These are phyloP conservation scores for Sinapis alba DNA, from an alignment of 441 rosid species.

Conservation along the genomic window DNA sequence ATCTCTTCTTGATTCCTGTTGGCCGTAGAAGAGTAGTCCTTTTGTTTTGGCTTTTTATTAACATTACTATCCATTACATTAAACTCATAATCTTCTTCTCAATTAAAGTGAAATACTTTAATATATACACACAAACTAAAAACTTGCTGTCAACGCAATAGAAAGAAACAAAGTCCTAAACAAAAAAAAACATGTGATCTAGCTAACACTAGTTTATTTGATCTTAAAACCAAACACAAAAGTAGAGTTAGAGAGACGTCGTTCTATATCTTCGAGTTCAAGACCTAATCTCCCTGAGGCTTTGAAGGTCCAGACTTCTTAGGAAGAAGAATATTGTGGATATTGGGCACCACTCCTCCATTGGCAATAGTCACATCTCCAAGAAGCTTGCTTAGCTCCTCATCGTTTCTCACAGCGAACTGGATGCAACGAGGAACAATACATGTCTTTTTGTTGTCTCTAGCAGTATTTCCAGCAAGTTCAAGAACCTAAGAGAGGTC, in stretches of 20 bases:
- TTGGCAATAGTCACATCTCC: conserved; percentile 93
- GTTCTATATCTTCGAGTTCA: neutral
- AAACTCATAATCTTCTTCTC: neutral
- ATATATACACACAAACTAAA: conserved; percentile 6
- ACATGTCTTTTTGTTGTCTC: conserved; percentile 65
- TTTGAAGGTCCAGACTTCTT: conserved; percentile 83
- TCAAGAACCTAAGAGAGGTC: conserved; percentile 63
- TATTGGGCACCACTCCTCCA: conserved; percentile 94
- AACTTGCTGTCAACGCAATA: neutral
- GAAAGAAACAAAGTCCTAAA: conserved; percentile 1
- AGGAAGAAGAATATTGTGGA: conserved; percentile 85
- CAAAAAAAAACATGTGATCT: neutral
- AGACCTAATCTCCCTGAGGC: conserved; percentile 59
- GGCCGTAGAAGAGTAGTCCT: neutral
- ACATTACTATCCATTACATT: neutral
- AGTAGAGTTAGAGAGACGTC: conserved; percentile 33
- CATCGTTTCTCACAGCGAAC: conserved; percentile 86
- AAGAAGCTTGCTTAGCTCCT: conserved; percentile 86
- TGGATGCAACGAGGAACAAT: conserved; percentile 70
- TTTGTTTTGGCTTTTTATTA: conserved; percentile 18
- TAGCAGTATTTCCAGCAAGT: conserved; percentile 88
- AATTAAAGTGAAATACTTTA: neutral
- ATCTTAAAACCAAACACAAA: conserved; percentile 43
- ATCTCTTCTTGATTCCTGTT: neutral
- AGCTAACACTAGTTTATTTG: conserved; percentile 25